A percentile compares a stretch with the other conserved stretches of the same genome.
These are phyloP conservation scores for Aureobasidium melanogenum DNA, from an alignment of 2,329 filamentous ascomycete species.

Conservation along the genomic window DNA sequence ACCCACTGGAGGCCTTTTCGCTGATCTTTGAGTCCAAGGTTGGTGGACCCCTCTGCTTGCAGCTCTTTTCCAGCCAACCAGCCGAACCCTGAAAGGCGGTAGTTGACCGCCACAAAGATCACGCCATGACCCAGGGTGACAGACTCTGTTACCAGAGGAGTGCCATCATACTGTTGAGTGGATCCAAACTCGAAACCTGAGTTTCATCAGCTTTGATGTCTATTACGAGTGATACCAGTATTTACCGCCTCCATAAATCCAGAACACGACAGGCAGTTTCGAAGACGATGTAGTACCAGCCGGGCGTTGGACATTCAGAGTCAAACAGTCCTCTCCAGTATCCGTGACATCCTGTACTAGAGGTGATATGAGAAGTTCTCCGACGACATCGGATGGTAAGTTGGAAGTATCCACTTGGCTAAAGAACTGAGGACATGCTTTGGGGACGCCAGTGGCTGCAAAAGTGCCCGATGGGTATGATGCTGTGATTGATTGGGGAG, in stretches of 20 bases:
- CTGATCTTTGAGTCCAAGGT: slow-evolving; percentile 27
- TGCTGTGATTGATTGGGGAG: slow-evolving; percentile 52
- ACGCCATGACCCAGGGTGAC: slow-evolving; percentile 52
- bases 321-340: slow-evolving; percentile 36
- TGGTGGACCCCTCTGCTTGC: slow-evolving; percentile 27
- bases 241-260: slow-evolving; percentile 37
- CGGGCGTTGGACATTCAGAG: slow-evolving; percentile 34
- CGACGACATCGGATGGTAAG: slow-evolving; percentile 29
- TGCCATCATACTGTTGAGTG: slow-evolving; percentile 33
- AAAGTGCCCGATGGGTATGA: slow-evolving; percentile 46
- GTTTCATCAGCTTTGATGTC: neutral
- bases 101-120: slow-evolving; percentile 69
- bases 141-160: slow-evolving; percentile 32
- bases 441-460: slow-evolving; percentile 49
- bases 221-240: neutral
- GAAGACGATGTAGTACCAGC: slow-evolving; percentile 26
- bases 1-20: slow-evolving; percentile 27
- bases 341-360: slow-evolving; percentile 29
- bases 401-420: slow-evolving; percentile 40
- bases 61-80: slow-evolving; percentile 26
- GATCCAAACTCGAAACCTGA: slow-evolving; percentile 31
- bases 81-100: slow-evolving; percentile 36
- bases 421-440: slow-evolving; percentile 64
- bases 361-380: slow-evolving; percentile 30
- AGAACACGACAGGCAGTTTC: slow-evolving; percentile 40